Evolutionary conservation across 2,329 filamentous ascomycete species (phyloP).

Genomic region (Arthroderma sp.): DNA sequence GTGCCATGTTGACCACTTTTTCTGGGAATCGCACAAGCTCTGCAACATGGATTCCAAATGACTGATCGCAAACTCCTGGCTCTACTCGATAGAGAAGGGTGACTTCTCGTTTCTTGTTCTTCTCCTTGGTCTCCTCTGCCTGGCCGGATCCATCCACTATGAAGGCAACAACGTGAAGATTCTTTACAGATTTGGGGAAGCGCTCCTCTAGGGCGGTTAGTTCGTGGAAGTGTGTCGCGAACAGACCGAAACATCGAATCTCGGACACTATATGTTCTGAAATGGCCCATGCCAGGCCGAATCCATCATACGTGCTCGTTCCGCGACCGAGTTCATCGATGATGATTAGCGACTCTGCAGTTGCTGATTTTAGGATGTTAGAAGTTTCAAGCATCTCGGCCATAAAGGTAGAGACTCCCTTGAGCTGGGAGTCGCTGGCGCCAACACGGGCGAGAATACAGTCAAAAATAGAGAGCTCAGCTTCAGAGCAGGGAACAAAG

Average conservation of each 20-base stretch:
- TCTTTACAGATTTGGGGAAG: slow-evolving; percentile 68
- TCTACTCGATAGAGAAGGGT: slow-evolving; percentile 95
- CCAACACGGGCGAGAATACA: slow-evolving; percentile 92
- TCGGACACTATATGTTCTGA: slow-evolving; percentile 94
- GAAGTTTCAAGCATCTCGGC: slow-evolving; percentile 98
- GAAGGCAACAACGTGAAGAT: slow-evolving; percentile 91
- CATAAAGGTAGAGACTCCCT: slow-evolving; percentile 98
- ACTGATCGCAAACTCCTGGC: slow-evolving; percentile 89
- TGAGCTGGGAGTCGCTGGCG: slow-evolving; percentile 89
- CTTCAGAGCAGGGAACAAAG: slow-evolving; percentile 83
- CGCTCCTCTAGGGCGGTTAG: slow-evolving; percentile 80
- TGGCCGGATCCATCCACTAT: slow-evolving; percentile 43
- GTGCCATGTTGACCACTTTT: slow-evolving; percentile 98
- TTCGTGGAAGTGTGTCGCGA: slow-evolving; percentile 97
- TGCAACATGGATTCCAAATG: slow-evolving; percentile 95
- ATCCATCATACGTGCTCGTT: slow-evolving; percentile 95
- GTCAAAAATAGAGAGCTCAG: slow-evolving; percentile 91
- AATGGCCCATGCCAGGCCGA: slow-evolving; percentile 97
- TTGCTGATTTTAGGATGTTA: slow-evolving; percentile 95
- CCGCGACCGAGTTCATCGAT: slow-evolving; percentile 95
- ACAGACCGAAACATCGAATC: slow-evolving; percentile 86
- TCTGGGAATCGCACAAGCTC: slow-evolving; percentile 92
- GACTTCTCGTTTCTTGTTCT: slow-evolving; percentile 58
- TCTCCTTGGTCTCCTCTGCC: slow-evolving; percentile 33
- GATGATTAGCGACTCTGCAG: slow-evolving; percentile 89